Conservation (phyloP, 305 asterid genomes). For the Solanum hybrid region DNA sequence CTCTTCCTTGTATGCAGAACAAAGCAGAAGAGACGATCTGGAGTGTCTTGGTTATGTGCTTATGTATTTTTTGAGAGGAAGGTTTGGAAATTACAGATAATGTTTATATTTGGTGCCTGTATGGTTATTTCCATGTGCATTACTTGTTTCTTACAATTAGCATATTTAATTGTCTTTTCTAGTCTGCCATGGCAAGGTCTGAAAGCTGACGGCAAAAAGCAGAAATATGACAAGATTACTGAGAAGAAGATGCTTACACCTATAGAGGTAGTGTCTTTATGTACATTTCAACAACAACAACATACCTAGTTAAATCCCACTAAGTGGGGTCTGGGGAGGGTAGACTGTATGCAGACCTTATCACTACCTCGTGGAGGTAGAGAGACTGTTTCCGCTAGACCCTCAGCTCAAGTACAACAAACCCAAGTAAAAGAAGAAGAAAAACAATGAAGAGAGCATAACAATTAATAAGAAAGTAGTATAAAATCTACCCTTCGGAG, state of each 20-base stretch:
- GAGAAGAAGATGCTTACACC: constrained; percentile 86
- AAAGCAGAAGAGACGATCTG: constrained; percentile 92
- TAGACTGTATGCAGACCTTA: neutral
- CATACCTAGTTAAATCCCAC: neutral
- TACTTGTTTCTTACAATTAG: neutral
- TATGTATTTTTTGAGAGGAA: constrained; percentile 78
- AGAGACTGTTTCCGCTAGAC: neutral
- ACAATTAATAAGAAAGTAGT: neutral
- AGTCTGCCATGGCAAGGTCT: constrained; percentile 98
- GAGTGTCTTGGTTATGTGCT: constrained; percentile 88
- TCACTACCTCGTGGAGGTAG: neutral
- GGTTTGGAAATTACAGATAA: constrained; percentile 27
- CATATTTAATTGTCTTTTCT: constrained; percentile 6
- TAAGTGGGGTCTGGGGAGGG: neutral
- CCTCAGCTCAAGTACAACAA: neutral
- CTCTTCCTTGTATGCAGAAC: constrained; percentile 42
- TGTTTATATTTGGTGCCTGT: neutral
- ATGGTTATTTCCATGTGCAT: neutral
- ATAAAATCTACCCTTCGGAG: neutral
- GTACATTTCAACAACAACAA: neutral
- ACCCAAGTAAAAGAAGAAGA: neutral
- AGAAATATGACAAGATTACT: constrained; percentile 64
- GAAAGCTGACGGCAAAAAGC: constrained; percentile 74
- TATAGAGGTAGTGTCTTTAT: constrained; percentile 40
- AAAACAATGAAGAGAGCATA: neutral